Base-by-base conservation (phyloP, 176 grass and related monocot genomes). In the Eragrostis nindensis region DNA sequence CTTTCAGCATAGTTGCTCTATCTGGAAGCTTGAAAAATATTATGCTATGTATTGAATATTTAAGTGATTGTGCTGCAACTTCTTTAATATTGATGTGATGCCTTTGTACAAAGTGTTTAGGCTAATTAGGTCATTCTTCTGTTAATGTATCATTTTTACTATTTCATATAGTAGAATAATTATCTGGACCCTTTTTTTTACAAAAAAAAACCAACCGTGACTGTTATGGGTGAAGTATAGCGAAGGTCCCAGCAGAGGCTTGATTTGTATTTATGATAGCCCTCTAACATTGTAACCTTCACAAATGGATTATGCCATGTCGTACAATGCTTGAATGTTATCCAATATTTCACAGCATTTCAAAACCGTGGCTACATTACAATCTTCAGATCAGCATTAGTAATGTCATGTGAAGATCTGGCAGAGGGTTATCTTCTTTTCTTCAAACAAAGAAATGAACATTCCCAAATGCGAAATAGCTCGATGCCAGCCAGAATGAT, bases 211-310 rank as follows among this genome's bases (percentile, higher is more conserved):
- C 18, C 16, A 4, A 4, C 0, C 54, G 3, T 18, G 18, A 18
- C 27, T 19, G 15, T 24, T 36, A 36, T 36, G 32, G 32, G 1
- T 36, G 32, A 36, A 36, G 32, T 36, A 36, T 21, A 81, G 52
- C 40, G 86, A 88, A 80, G 62, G 81, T 41, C 69, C 86, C 81
- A 75, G 81, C 86, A 68, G 86, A 80, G 86, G 80, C 75, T 72
- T 74, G 40, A 38, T 84, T 4, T n/a, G 7, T 53, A 57, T 46
- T 17, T 22, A 59, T 88, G 68, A 84, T 43, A 84, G 66, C 69
- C 61, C 75, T 74, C 75, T 49, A 84, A 74, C 80, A 73, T 42
- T 67, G 12, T 48, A 74, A 32, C 60, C 74, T 88, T 79, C 61
- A 71, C 19, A 83, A 16, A 88, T 72, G 12, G 48, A 83, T 50